A percentile compares a stretch with the other conserved stretches of the same genome.
phyloP scores from a whole-genome alignment of 2,329 filamentous ascomycete species.

The Onygenales sp. region DNA sequence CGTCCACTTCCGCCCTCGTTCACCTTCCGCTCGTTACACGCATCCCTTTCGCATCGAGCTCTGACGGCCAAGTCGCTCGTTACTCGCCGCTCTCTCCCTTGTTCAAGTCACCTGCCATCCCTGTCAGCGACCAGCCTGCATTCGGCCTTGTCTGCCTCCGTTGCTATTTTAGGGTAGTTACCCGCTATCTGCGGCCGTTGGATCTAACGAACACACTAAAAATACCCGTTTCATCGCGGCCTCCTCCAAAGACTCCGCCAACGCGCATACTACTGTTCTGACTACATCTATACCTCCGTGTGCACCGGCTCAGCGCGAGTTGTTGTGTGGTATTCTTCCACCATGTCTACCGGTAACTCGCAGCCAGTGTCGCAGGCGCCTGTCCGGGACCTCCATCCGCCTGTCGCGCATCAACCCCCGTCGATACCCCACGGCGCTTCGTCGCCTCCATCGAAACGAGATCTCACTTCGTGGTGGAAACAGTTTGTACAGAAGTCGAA shows the following conservation, averaged over 20 bases:
- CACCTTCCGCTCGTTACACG: neutral
- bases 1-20: neutral
- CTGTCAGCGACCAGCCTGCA: neutral
- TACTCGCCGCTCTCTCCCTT: neutral
- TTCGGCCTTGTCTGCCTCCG: neutral
- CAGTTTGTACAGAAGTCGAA: constrained; percentile 69
- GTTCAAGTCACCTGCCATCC: neutral
- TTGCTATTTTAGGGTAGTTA: neutral
- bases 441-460: constrained; percentile 74
- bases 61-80: neutral
- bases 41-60: neutral
- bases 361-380: neutral
- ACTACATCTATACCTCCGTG: neutral
- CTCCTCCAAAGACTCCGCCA: neutral
- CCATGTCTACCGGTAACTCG: constrained; percentile 1
- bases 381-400: neutral
- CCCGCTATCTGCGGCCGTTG: neutral
- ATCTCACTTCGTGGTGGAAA: constrained; percentile 96
- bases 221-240: neutral
- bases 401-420: constrained; percentile 5
- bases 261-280: neutral
- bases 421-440: constrained; percentile 42
- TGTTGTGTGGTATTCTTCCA: neutral
- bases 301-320: neutral
- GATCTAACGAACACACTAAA: neutral